Evolutionary conservation across 1,284 basidiomycete genomes (phyloP).

Genomic region (Papiliotrema nemorosa): DNA sequence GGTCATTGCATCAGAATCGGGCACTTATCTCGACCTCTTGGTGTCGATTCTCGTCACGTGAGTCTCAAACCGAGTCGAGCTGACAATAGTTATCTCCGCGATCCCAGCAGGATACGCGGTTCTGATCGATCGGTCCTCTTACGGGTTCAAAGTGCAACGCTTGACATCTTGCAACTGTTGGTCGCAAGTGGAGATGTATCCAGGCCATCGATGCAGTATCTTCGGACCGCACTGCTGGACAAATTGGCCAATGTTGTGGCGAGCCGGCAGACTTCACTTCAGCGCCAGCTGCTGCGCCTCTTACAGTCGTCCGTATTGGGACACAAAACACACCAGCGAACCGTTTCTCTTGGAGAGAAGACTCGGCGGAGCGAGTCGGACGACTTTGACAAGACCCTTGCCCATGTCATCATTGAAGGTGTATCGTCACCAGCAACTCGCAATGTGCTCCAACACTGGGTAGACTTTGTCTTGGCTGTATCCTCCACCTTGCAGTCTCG

Average conservation of each 20-base stretch:
- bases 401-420: conserved; percentile 75
- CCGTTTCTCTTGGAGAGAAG: not conserved
- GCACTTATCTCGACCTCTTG: conserved; percentile 66
- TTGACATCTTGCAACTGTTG: conserved; percentile 79
- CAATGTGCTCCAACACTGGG: conserved; percentile 85
- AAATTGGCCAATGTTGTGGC: conserved; percentile 75
- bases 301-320: conserved; percentile 64
- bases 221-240: conserved; percentile 68
- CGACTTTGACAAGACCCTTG: conserved; percentile 53
- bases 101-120: not conserved
- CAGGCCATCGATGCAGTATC: conserved; percentile 56
- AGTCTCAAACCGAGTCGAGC: conserved; percentile 13
- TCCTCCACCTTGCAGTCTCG: conserved; percentile 73
- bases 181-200: conserved; percentile 65
- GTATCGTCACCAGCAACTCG: conserved; percentile 67
- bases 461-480: conserved; percentile 87
- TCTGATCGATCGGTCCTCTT: conserved; percentile 4
- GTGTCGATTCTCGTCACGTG: conserved; percentile 67
- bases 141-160: conserved; percentile 65
- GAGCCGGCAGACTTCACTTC: conserved; percentile 66
- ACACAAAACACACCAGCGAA: not conserved
- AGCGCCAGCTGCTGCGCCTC: conserved; percentile 88
- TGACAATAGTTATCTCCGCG: not conserved
- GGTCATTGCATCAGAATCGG: conserved; percentile 17
- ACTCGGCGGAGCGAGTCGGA: not conserved